phyloP scores from a whole-genome alignment of 805 yeast genomes.

The Metschnikowia noctiluminum region DNA sequence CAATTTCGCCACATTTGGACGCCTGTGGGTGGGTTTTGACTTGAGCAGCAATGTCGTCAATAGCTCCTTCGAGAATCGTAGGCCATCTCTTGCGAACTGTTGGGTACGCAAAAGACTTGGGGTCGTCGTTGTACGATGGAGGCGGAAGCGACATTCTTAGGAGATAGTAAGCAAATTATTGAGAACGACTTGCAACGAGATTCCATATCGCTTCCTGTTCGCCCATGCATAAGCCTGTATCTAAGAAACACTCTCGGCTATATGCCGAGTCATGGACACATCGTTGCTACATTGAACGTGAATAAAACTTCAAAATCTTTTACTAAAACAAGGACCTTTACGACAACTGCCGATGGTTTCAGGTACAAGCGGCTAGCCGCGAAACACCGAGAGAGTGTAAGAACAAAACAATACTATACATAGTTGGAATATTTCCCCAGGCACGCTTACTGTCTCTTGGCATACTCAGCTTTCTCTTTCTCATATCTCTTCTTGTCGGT shows the following conservation, averaged over 20 bases:
- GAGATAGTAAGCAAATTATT: not conserved
- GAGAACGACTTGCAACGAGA: not conserved
- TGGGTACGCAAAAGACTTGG: conserved; percentile 73
- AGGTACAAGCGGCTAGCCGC: conserved; percentile 12
- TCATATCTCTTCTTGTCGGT: conserved; percentile 98
- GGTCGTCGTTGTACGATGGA: conserved; percentile 62
- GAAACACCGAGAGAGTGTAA: conserved; percentile 5
- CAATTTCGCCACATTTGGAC: conserved; percentile 50
- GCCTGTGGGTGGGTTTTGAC: conserved; percentile 15
- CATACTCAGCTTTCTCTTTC: conserved; percentile 87
- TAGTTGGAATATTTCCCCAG: conserved; percentile 4
- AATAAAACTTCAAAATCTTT: not conserved
- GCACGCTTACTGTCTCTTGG: conserved; percentile 33
- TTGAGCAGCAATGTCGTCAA: conserved; percentile 52
- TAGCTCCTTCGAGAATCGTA: conserved; percentile 63
- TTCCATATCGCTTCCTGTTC: too few species aligned
- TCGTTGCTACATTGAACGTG: not conserved
- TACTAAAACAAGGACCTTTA: conserved; percentile 7
- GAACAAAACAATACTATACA: conserved; percentile 15
- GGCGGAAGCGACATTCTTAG: conserved; percentile 43
- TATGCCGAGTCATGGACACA: not conserved
- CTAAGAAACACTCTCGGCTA: not conserved
- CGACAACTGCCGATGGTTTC: not conserved
- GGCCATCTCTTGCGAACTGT: conserved; percentile 89
- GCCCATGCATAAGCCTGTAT: not conserved